These are phyloP conservation scores for Fusarium sulawesiense DNA, from an alignment of 2,329 filamentous ascomycete genomes.

Conservation along the genomic window DNA sequence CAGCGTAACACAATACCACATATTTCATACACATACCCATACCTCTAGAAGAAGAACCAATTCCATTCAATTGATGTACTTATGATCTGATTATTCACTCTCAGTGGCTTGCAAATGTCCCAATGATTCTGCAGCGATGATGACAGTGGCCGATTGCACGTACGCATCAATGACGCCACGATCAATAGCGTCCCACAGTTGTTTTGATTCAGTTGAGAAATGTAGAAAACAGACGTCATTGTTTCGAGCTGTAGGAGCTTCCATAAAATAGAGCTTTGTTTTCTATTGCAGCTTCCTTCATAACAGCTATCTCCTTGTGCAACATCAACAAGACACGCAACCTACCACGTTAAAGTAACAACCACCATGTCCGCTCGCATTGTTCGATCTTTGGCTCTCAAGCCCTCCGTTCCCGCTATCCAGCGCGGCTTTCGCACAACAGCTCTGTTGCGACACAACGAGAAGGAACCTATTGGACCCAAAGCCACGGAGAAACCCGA, in stretches of 20 bases:
- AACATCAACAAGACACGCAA: not conserved
- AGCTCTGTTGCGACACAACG: not conserved
- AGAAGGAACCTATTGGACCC: slow-evolving; percentile 17
- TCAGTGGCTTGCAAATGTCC: not conserved
- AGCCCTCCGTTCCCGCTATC: slow-evolving; percentile 10
- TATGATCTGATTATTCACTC: not conserved
- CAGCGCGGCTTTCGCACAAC: slow-evolving; percentile 24
- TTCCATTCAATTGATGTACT: not conserved
- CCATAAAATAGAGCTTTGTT: not conserved
- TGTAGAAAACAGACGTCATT: slow-evolving; percentile 7
- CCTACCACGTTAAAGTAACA: not conserved
- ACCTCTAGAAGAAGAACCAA: not conserved
- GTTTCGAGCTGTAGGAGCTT: slow-evolving; percentile 2
- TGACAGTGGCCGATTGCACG: slow-evolving; percentile 24
- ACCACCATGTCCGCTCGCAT: slow-evolving; percentile 34
- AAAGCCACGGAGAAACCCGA: not conserved
- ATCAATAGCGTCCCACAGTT: slow-evolving; percentile 14
- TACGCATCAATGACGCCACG: slow-evolving; percentile 45
- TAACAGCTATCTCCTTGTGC: not conserved
- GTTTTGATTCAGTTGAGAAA: slow-evolving; percentile 14
- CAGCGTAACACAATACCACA: too few relatives aligned
- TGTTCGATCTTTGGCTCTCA: slow-evolving; percentile 22
- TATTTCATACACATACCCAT: too few relatives aligned
- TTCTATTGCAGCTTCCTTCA: not conserved
- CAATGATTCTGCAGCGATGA: slow-evolving; percentile 17